Evolutionary conservation across 805 yeast genomes (phyloP), one percentile per base, ranked within the genome.

Genomic region (Ogataea chonburiensis): DNA sequence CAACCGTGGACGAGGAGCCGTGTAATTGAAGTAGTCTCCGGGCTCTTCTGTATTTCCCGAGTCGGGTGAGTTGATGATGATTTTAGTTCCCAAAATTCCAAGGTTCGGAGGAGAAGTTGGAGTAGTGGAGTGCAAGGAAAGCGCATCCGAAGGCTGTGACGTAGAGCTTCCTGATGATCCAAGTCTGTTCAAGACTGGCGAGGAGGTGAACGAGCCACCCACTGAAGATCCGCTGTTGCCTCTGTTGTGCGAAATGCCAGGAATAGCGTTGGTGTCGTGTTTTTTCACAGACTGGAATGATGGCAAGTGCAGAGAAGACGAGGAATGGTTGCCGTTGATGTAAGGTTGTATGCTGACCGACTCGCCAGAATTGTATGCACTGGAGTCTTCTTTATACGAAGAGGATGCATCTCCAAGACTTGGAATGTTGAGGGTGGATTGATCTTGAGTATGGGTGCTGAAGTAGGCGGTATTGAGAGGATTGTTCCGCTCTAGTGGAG

Each of bases 401-500:
- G 46, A 38, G 3, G 24, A 26, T 7, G 34, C 18, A 23, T 43
- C 52, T 9, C 21, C 28, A 6, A 28, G 9, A 3, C 28, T 19
- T 12, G 33, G 25, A 24, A 43, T 19, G 18, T 40, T 43, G 18
- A 27, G 14, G 6, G 27, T 16, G 7, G 49, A 40, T 20, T 38
- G 42, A 5, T 34, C 27, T 10, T 36, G 40, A 1, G 50, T 34
- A 24, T 19, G 15, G 5, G 45, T 18, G 15, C 35, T 20, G 24
- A 44, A 18, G 25, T 39, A 44, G 10, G 44, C 31, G 27, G 47
- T 44, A 41, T 47, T 50, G 64, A 72, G 22, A 64, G 72, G 52
- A 59, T 60, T 62, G 42, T 76, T 73, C 57, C 87, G 70, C 21
- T 71, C 72, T 22, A 63, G 53, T 27, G 75, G 73, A 36, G 60